Evolutionary conservation across 768 basidiomycete genomes (phyloP).

Genomic region (Boletus sp.): DNA sequence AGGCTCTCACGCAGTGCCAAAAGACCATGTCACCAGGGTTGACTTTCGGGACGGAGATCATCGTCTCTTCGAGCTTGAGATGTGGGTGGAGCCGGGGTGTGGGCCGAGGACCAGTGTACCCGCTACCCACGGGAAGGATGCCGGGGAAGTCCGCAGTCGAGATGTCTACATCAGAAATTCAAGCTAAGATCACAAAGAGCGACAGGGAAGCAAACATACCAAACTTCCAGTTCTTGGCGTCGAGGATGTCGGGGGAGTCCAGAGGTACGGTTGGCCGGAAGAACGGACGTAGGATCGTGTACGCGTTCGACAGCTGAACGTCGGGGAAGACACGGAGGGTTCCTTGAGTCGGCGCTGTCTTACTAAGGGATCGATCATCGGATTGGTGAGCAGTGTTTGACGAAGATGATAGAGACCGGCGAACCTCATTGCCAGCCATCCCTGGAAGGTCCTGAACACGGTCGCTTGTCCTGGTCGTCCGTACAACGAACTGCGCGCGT

Average conservation of each 20-base stretch:
- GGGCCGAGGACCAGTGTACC: slow-evolving; percentile 43
- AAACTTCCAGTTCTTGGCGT: slow-evolving; percentile 54
- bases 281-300: slow-evolving; percentile 75
- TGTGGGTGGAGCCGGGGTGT: slow-evolving; percentile 65
- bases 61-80: slow-evolving; percentile 57
- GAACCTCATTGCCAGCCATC: slow-evolving; percentile 73
- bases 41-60: slow-evolving; percentile 71
- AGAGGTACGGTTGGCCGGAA: slow-evolving; percentile 51
- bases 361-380: slow-evolving; percentile 32
- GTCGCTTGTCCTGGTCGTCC: slow-evolving; percentile 52
- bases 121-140: slow-evolving; percentile 29
- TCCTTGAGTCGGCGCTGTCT: slow-evolving; percentile 68
- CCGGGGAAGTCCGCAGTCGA: slow-evolving; percentile 53
- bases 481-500: slow-evolving; percentile 65
- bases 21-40: slow-evolving; percentile 76
- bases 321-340: slow-evolving; percentile 69
- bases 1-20: slow-evolving; percentile 59
- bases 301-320: slow-evolving; percentile 64
- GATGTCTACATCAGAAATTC: slow-evolving; percentile 36
- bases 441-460: slow-evolving; percentile 67
- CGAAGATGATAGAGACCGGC: slow-evolving; percentile 3
- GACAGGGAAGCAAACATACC: slow-evolving; percentile 29
- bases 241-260: slow-evolving; percentile 42
- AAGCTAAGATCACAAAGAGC: slow-evolving; percentile 22
- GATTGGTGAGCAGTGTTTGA: neutral